These are phyloP conservation scores for Neotropicomus parvogracilis DNA, from an alignment of 1,284 basidiomycete genomes.

Conservation along the genomic window DNA sequence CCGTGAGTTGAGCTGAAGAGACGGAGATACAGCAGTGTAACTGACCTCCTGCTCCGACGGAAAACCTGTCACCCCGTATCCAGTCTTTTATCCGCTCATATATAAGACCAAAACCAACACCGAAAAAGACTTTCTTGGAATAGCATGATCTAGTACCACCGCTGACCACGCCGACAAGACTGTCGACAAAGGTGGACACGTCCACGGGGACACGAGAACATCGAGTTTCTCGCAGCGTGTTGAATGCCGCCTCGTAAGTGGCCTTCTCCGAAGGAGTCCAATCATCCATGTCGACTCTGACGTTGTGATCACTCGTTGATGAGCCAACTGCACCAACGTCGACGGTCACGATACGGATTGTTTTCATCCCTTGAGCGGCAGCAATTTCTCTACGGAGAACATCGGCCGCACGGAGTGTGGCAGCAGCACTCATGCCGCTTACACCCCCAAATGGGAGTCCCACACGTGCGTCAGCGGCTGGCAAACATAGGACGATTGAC, in stretches of 20 bases:
- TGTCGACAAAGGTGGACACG: conserved; percentile 54
- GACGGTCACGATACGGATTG: conserved; percentile 66
- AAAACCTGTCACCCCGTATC: conserved; percentile 60
- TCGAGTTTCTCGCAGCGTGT: conserved; percentile 43
- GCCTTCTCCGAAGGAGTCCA: conserved; percentile 71
- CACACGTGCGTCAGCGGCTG: conserved; percentile 62
- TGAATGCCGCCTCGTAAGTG: conserved; percentile 65
- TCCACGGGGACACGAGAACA: conserved; percentile 51
- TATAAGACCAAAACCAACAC: conserved; percentile 42
- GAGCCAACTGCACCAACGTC: conserved; percentile 36
- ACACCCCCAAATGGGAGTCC: conserved; percentile 66
- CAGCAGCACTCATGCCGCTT: conserved; percentile 64
- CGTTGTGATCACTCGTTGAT: background rate
- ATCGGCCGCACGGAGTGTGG: conserved; percentile 64
- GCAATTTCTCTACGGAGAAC: conserved; percentile 69
- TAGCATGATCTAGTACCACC: conserved; percentile 43
- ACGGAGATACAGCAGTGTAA: conserved; percentile 4
- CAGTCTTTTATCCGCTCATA: conserved; percentile 40
- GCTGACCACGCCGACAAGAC: conserved; percentile 54
- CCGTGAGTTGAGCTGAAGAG: conserved; percentile 4
- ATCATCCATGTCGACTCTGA: conserved; percentile 42
- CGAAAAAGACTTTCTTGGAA: conserved; percentile 37
- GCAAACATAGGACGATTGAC: conserved; percentile 67
- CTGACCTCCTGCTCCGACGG: conserved; percentile 72
- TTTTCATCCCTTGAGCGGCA: conserved; percentile 45